Base-by-base conservation (phyloP, 805 yeast species). In the Candida railenensis region DNA sequence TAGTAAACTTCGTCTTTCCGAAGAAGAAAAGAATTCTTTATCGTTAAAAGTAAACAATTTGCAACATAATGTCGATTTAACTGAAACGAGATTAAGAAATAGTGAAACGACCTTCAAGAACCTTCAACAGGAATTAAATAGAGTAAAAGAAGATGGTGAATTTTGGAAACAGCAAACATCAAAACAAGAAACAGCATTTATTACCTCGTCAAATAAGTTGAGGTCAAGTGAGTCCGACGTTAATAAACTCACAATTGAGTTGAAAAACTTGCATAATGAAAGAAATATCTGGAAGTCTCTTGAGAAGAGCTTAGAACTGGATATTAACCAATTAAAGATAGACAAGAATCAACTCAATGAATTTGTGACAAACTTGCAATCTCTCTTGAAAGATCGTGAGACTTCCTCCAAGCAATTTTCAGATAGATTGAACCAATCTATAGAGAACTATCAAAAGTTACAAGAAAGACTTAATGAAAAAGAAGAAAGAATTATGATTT, bases 331-430 rank as follows among this genome's bases (percentile, higher is more conserved):
- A 22, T 63, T 87, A 46, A 66, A 73, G 39, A 73, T 74, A 2
- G 96, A 89, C 57, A 82, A 80, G 54, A 62, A 75, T 4, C 74
- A 80, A 44, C 66, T 88, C 36, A 82, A 77, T 53, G 74, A 78
- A 3, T 69, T 83, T 48, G 74, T 87, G 8, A 61, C 77, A 5
- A 84, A 77, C 54, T 65, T 88, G 39, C 92, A 87, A 61, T 57
- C 81, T 2, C 58, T 81, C 34, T 80, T 81, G 46, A 73, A 73
- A 44, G 91, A 87, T 57, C 74, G 90, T 44, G 86, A 84, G 43
- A 53, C 63, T 1, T 67, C 79, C 4, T 71, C 77, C 40, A 58
- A 66, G 18, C 83, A 81, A 34, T 57, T 83, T 3, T 72, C 81
- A 18, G 63, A 69, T 12, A 69, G 84, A 37, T 71, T 82, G 43